These are phyloP conservation scores for Oryza australiensis DNA, from an alignment of 176 grass and related monocot genomes.

Conservation along the genomic window DNA sequence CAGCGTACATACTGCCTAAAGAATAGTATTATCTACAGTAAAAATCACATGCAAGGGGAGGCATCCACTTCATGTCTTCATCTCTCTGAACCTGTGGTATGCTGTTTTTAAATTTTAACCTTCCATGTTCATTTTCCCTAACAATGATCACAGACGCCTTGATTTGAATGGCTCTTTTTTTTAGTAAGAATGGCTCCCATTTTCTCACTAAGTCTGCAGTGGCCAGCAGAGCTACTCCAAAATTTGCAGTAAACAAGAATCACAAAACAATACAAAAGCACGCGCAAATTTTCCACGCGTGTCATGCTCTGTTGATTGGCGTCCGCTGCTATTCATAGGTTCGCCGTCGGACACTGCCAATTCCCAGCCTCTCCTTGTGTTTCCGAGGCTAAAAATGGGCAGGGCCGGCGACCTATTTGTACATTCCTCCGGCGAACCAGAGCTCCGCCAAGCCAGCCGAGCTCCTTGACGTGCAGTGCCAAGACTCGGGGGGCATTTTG, in stretches of 20 bases:
- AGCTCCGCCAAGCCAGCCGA: constrained; percentile 23
- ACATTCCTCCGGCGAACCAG: not conserved
- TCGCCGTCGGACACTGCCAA: not conserved
- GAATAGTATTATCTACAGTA: not conserved
- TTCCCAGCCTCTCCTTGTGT: constrained; percentile 29
- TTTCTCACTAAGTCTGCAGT: not conserved
- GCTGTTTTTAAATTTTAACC: not conserved
- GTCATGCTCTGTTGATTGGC: not conserved
- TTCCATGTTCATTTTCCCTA: not conserved
- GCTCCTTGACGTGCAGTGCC: constrained; percentile 38
- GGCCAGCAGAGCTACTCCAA: not conserved
- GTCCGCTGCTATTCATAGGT: constrained; percentile 13
- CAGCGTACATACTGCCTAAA: not conserved
- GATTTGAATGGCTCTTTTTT: not conserved
- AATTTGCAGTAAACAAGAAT: not conserved
- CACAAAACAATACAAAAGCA: not conserved
- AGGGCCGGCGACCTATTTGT: constrained; percentile 30
- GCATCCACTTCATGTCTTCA: not conserved
- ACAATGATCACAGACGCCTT: not conserved
- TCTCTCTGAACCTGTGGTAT: not conserved
- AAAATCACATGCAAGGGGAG: not conserved
- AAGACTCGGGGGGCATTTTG: constrained; percentile 42
- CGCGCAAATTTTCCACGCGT: not conserved
- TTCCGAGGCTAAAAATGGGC: constrained; percentile 36
- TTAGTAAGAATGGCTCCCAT: not conserved